Base-by-base conservation (phyloP, 352 stramenopile species). In the Hyaloperonospora arabidopsidis region DNA sequence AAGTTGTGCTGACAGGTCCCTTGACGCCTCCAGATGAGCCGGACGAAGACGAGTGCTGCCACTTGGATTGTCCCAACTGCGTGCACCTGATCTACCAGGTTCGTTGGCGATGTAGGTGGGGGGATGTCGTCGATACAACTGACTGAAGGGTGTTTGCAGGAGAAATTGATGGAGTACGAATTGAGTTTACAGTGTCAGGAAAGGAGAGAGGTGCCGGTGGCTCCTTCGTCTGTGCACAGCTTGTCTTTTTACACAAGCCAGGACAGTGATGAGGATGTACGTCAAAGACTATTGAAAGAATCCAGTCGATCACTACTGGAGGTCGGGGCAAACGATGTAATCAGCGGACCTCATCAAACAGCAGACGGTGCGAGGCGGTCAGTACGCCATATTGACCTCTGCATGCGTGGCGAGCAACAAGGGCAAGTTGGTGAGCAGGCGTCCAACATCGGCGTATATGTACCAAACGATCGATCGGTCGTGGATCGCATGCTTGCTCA, bases 51-150 rank as follows among this genome's bases (percentile, higher is more conserved):
- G 84, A 93, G 49, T 93, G 84, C 63, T 93, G 84, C 60, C 68
- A 87, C 34, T 67, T 86, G 39, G 82, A 92, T 61, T 93, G 84
- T 47, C 84, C 84, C 32, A 93, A 92, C 59, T 93, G 84, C 59
- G 81, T 93, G n/a, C 64, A 90, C 17, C 59, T 93, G 14, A 72
- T 89, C 47, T 93, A 93, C 49, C 78, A 93, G 68, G 82, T 89
- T 63, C 63, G 58, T 61, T 48, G 25, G 35, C 50, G 38, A 18
- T 48, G 14, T 25, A 50, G 4, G 7, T 17, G 3, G 4, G 25
- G 25, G 12, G 17, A n/a, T 19, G 5, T 43, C 15, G 2, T 47
- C 17, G 32, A 7, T 12, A n/a, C 21, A 49, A 38, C 12, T 11
- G 34, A 49, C 36, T 49, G 18, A 51, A 12, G 17, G 12, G 17